These are phyloP conservation scores for Stagonosporopsis tanaceti DNA, from an alignment of 2,329 filamentous ascomycete genomes.

Conservation along the genomic window DNA sequence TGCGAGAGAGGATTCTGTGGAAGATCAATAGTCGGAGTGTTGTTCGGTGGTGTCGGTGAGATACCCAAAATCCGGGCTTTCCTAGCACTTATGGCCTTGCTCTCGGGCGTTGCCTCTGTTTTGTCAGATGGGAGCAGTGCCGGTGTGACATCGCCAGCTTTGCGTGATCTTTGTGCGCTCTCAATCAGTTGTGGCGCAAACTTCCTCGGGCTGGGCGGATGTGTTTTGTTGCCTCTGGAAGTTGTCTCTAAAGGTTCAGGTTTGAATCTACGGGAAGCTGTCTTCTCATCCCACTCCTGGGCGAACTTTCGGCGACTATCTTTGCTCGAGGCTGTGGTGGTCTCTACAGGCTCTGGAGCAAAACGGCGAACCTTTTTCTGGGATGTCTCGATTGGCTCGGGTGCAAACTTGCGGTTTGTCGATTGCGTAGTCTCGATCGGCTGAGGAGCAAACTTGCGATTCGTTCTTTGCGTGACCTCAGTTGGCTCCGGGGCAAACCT, in stretches of 20 bases:
- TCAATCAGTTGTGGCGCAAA: slow-evolving; percentile 86
- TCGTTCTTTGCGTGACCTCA: slow-evolving; percentile 48
- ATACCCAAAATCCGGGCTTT: slow-evolving; percentile 55
- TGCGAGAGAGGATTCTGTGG: slow-evolving; percentile 42
- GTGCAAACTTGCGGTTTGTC: slow-evolving; percentile 34
- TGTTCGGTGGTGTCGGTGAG: slow-evolving; percentile 54
- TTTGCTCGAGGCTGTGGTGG: slow-evolving; percentile 28
- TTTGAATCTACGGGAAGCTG: slow-evolving; percentile 37
- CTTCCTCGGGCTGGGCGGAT: slow-evolving; percentile 49
- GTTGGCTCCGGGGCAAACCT: slow-evolving; percentile 35
- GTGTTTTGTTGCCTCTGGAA: slow-evolving; percentile 30
- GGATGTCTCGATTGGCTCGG: slow-evolving; percentile 35
- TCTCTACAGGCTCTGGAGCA: slow-evolving; percentile 39
- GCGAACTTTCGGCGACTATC: slow-evolving; percentile 41
- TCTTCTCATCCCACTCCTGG: slow-evolving; percentile 37
- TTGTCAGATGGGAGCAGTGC: slow-evolving; percentile 72
- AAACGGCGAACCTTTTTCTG: slow-evolving; percentile 54
- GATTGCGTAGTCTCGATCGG: slow-evolving; percentile 57
- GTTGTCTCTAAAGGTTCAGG: slow-evolving; percentile 41
- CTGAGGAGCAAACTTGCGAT: slow-evolving; percentile 69
- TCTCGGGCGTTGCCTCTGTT: slow-evolving; percentile 72
- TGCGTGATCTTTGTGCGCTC: slow-evolving; percentile 75
- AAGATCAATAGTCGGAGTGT: slow-evolving; percentile 44
- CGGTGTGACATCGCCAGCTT: slow-evolving; percentile 69
- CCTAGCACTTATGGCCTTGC: slow-evolving; percentile 31